Conservation (phyloP, 805 yeast species). For the Allodekkera sacchari region DNA sequence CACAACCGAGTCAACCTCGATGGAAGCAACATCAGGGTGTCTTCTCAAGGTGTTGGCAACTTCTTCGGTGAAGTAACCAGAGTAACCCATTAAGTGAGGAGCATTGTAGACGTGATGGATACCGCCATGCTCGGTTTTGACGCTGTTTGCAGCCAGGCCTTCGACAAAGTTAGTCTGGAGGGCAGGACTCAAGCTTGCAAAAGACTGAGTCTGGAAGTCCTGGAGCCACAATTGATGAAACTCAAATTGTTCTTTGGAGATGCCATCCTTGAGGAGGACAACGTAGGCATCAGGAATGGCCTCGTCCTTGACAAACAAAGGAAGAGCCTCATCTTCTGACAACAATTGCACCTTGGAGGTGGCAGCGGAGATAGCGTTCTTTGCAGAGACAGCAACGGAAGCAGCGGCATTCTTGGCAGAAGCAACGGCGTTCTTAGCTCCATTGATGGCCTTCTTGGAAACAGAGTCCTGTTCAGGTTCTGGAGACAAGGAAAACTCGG, state of each 20-base stretch:
- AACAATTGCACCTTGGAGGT: constrained; percentile 7
- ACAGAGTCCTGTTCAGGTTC: not conserved
- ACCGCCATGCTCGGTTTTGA: constrained; percentile 34
- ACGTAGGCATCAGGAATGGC: constrained; percentile 72
- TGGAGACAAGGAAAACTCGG: constrained; percentile 2
- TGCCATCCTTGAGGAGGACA: constrained; percentile 67
- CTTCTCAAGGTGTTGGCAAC: constrained; percentile 61
- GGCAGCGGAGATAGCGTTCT: constrained; percentile 5
- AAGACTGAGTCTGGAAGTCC: constrained; percentile 37
- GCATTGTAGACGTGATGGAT: constrained; percentile 54
- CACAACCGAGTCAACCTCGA: constrained; percentile 72
- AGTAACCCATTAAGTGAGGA: constrained; percentile 64
- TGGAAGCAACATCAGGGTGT: constrained; percentile 45
- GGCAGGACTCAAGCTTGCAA: constrained; percentile 18
- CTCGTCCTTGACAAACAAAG: constrained; percentile 39
- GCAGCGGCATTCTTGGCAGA: constrained; percentile 20
- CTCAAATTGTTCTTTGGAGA: constrained; percentile 41
- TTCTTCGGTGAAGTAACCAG: constrained; percentile 73
- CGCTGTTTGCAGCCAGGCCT: constrained; percentile 14
- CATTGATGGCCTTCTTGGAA: constrained; percentile 1
- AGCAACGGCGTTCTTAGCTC: constrained; percentile 3
- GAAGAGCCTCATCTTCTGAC: constrained; percentile 28
- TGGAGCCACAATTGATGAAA: constrained; percentile 66
- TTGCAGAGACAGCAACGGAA: constrained; percentile 29
- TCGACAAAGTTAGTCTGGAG: constrained; percentile 24